Evolutionary conservation across 2,329 filamentous ascomycete genomes (phyloP), one percentile per base, ranked within the genome.

Genomic region (Pezicula radicicola): DNA sequence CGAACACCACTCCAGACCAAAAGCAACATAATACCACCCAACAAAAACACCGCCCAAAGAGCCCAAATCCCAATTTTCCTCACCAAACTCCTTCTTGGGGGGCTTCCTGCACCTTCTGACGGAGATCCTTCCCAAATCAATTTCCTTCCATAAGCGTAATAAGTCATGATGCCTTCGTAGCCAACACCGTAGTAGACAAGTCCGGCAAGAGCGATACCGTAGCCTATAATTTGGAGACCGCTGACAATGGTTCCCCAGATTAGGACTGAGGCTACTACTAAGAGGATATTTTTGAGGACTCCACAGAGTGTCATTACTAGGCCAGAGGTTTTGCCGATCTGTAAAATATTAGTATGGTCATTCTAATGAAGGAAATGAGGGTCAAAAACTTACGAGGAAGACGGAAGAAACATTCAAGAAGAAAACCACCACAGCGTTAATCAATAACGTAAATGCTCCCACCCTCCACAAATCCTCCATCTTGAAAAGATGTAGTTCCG

Each of bases 251-350:
- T 88, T 60, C 81, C 81, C 86, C 88, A 92, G 69, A 92, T 87
- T 58, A 88, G 69, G 82, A 92, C 91, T 54, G 87, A 91, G 41
- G 87, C 87, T 47, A 78, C 75, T 52, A 93, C 88, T 42, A 93
- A 84, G 64, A 93, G 79, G 52, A 93, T 89, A 69, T 93, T 89
- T 79, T 92, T 93, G 58, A 93, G 81, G 39, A 92, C 88, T 73
- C 89, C 89, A 67, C 87, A 92, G 35, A 93, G 85, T 33, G 89
- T 93, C 66, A 93, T 85, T 60, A 92, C 86, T 45, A 93, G 84
- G 48, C 88, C 89, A 1, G 88, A 92, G 8, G 89, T 92, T 77
- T 88, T 91, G 75, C 89, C 89, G 67, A 93, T 92, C 87, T 91
- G 60, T 42, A 27, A 2, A 16, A n/a, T 45, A 39, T 36, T 19